Evolutionary conservation across 345 rosid genomes (phyloP).

Genomic region (Euphorbia lathyris): DNA sequence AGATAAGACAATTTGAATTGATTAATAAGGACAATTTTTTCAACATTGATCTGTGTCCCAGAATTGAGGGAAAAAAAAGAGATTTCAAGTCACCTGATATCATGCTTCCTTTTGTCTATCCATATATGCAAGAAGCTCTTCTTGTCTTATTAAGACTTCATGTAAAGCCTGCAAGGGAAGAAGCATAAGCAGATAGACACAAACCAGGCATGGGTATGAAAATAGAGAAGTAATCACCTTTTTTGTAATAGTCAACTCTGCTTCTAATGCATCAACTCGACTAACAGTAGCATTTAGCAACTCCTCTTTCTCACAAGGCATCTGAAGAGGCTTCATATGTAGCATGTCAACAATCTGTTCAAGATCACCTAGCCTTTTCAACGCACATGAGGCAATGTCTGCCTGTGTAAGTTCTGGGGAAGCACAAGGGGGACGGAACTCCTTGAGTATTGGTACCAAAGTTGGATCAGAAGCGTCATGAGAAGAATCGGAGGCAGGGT

Average conservation of each 20-base stretch:
- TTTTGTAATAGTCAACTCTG: conserved; percentile 78
- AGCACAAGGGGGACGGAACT: conserved; percentile 47
- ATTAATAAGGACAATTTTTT: not conserved
- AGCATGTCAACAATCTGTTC: conserved; percentile 68
- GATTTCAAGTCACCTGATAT: conserved; percentile 17
- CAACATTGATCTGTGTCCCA: not conserved
- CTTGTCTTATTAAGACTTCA: conserved; percentile 36
- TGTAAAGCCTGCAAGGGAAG: conserved; percentile 30
- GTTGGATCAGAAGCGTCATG: conserved; percentile 20
- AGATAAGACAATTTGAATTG: not conserved
- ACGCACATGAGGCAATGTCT: conserved; percentile 46
- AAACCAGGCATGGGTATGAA: not conserved
- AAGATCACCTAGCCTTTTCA: conserved; percentile 57
- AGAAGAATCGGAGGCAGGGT: conserved; percentile 23
- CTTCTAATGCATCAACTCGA: conserved; percentile 83
- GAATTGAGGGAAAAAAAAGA: too few relatives aligned
- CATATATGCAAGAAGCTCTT: conserved; percentile 32
- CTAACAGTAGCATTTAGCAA: conserved; percentile 75
- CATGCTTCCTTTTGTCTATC: conserved; percentile 24
- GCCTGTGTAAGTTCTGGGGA: conserved; percentile 35
- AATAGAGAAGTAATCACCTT: conserved; percentile 59
- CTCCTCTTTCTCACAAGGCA: conserved; percentile 90
- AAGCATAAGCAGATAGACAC: not conserved
- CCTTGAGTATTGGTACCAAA: conserved; percentile 29
- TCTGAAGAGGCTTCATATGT: conserved; percentile 53